A percentile compares a stretch with the other conserved stretches of the same genome.
phyloP scores from a whole-genome alignment of 2,329 filamentous ascomycete genomes.

The Trichoderma harzianum region DNA sequence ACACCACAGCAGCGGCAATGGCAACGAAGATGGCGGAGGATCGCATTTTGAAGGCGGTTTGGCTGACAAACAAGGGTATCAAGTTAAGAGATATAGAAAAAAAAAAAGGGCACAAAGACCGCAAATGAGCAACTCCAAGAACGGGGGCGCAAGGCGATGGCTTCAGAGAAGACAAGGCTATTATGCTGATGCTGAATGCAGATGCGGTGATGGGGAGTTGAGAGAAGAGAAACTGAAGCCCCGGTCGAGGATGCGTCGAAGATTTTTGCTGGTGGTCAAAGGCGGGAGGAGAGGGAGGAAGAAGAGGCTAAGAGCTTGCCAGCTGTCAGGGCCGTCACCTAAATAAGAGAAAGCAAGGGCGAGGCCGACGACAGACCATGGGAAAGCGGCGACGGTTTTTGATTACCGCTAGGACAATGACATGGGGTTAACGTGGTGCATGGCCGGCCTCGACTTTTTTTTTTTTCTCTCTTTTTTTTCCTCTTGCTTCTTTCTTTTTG shows the following conservation, averaged over 20 bases:
- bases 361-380: slow-evolving; percentile 18
- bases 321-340: slow-evolving; percentile 19
- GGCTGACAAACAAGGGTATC: slow-evolving; percentile 12
- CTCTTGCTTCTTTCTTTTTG: not conserved
- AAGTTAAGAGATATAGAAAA: not conserved
- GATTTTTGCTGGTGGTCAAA: not conserved
- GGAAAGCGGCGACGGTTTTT: slow-evolving; percentile 19
- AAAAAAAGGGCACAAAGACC: slow-evolving; percentile 7
- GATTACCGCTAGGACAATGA: slow-evolving; percentile 6
- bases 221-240: not conserved
- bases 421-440: slow-evolving; percentile 11
- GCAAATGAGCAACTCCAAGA: slow-evolving; percentile 7
- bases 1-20: slow-evolving; percentile 43
- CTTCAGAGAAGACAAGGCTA: slow-evolving; percentile 13
- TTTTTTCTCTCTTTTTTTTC: not conserved
- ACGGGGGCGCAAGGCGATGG: not conserved
- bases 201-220: slow-evolving; percentile 18
- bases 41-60: slow-evolving; percentile 38
- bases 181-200: slow-evolving; percentile 19
- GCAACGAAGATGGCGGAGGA: slow-evolving; percentile 39
- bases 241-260: not conserved
- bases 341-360: slow-evolving; percentile 20
- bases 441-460: slow-evolving; percentile 6
- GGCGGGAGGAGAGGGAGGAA: slow-evolving; percentile 7
- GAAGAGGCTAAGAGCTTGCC: slow-evolving; percentile 8